Conservation (phyloP, 2,329 filamentous ascomycete genomes). For the Paracorniculantispora psalliotae region DNA sequence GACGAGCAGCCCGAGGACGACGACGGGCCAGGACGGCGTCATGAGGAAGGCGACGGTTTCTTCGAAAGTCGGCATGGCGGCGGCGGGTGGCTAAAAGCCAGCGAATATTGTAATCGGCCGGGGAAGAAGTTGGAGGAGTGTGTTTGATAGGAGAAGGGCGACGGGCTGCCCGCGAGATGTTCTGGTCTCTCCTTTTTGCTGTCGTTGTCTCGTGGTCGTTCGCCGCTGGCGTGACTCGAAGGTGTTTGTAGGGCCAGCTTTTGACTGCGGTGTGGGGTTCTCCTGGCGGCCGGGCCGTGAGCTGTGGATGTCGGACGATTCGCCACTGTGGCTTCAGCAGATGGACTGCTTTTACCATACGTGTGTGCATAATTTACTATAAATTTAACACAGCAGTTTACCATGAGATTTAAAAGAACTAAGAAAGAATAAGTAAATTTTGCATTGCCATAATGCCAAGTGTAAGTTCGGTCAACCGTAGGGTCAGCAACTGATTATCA, state of each 20-base stretch:
- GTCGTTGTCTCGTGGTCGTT: background rate
- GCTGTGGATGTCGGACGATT: background rate
- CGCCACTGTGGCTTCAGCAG: constrained; percentile 1
- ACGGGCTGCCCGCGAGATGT: background rate
- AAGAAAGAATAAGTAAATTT: too few relatives aligned
- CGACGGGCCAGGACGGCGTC: constrained; percentile 54
- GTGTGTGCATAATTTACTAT: too few relatives aligned
- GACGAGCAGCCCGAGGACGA: constrained; percentile 65
- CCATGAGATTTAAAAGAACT: too few relatives aligned
- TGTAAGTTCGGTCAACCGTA: too few relatives aligned
- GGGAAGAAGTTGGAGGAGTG: background rate
- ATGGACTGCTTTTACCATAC: too few relatives aligned
- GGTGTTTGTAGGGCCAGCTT: background rate
- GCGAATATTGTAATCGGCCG: background rate
- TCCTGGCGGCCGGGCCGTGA: background rate
- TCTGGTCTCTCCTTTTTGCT: background rate
- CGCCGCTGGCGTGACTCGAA: background rate
- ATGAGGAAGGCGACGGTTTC: constrained; percentile 48
- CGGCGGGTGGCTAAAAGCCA: background rate
- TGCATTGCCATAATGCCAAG: too few relatives aligned
- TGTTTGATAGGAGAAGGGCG: background rate
- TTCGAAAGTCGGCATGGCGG: constrained; percentile 35
- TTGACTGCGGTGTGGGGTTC: background rate
- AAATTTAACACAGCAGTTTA: too few relatives aligned
- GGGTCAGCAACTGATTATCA: too few relatives aligned